Percentiles rank a stretch among this genome's conserved stretches.
phyloP scores from a whole-genome alignment of 1,284 basidiomycete genomes.

The Cutaneotrichosporon curvatum region DNA sequence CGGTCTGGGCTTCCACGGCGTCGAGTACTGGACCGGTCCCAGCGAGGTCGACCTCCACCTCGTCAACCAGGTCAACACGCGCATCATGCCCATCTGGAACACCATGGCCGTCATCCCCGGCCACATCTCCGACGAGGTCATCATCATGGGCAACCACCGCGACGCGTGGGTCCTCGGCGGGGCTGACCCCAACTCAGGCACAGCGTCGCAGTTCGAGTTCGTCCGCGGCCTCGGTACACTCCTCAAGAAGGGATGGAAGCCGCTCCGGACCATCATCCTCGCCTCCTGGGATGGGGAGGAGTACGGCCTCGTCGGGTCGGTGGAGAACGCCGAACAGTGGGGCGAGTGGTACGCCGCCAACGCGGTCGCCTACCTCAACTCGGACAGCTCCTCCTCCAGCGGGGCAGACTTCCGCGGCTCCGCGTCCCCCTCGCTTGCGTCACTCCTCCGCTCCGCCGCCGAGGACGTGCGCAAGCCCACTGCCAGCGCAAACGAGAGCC shows the following conservation, averaged over 20 bases:
- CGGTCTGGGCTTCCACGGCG: slow-evolving; percentile 44
- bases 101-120: slow-evolving; percentile 85
- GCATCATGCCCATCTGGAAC: slow-evolving; percentile 58
- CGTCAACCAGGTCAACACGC: slow-evolving; percentile 59
- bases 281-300: slow-evolving; percentile 93
- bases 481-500: slow-evolving; percentile 25
- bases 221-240: slow-evolving; percentile 73
- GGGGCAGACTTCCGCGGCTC: slow-evolving; percentile 52
- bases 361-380: slow-evolving; percentile 79
- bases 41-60: slow-evolving; percentile 47
- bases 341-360: slow-evolving; percentile 67
- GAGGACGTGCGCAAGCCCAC: slow-evolving; percentile 57
- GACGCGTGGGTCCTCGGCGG: slow-evolving; percentile 70
- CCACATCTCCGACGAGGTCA: slow-evolving; percentile 73
- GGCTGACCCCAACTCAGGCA: slow-evolving; percentile 78
- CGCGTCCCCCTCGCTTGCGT: slow-evolving; percentile 58
- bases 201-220: slow-evolving; percentile 75
- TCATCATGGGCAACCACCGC: slow-evolving; percentile 77
- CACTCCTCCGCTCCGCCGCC: slow-evolving; percentile 62
- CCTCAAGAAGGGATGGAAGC: slow-evolving; percentile 72
- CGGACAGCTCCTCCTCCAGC: slow-evolving; percentile 63
- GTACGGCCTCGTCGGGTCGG: slow-evolving; percentile 80
- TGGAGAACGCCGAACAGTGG: slow-evolving; percentile 87
- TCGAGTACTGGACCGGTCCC: slow-evolving; percentile 52
- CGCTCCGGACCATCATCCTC: slow-evolving; percentile 77